Evolutionary conservation across 106 monocot genomes (phyloP).

Genomic region (Allium sativum): DNA sequence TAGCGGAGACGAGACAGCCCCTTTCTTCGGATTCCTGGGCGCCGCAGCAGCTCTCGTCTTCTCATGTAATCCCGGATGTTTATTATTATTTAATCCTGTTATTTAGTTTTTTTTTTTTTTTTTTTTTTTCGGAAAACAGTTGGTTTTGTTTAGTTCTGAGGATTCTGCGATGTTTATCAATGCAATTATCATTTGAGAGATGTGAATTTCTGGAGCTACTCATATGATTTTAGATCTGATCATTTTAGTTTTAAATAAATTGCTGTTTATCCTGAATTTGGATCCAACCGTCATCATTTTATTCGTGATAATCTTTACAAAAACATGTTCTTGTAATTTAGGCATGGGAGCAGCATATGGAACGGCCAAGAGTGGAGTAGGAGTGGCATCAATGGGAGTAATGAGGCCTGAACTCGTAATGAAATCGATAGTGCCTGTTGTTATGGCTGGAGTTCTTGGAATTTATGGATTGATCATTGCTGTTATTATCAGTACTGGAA

Average conservation of each 20-base stretch:
- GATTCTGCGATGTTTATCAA: too few relatives aligned
- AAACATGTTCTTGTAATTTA: constrained; percentile 11
- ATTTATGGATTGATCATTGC: constrained; percentile 77
- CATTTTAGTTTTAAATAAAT: too few relatives aligned
- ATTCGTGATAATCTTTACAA: too few relatives aligned
- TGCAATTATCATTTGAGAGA: too few relatives aligned
- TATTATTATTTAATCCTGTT: too few relatives aligned
- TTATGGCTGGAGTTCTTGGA: constrained; percentile 91
- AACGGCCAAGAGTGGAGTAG: constrained; percentile 84
- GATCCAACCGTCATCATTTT: too few relatives aligned
- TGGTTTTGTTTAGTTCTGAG: too few relatives aligned
- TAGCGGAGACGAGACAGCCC: constrained; percentile 44
- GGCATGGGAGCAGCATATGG: constrained; percentile 93
- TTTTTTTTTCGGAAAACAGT: too few relatives aligned
- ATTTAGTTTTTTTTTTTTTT: too few relatives aligned
- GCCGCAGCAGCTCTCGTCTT: constrained; percentile 41
- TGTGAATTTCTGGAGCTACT: too few relatives aligned
- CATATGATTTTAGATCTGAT: too few relatives aligned
- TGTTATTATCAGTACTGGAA: constrained; percentile 56
- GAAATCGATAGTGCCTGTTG: constrained; percentile 87
- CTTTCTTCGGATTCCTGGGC: constrained; percentile 45
- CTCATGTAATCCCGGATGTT: constrained; percentile 21
- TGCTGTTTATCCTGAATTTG: too few relatives aligned
- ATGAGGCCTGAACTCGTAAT: constrained; percentile 89
- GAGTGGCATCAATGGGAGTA: constrained; percentile 88